Evolutionary conservation across 495 filamentous ascomycete genomes (phyloP), one percentile per base, ranked within the genome.

Genomic region (Sphaerosporella brunnea): DNA sequence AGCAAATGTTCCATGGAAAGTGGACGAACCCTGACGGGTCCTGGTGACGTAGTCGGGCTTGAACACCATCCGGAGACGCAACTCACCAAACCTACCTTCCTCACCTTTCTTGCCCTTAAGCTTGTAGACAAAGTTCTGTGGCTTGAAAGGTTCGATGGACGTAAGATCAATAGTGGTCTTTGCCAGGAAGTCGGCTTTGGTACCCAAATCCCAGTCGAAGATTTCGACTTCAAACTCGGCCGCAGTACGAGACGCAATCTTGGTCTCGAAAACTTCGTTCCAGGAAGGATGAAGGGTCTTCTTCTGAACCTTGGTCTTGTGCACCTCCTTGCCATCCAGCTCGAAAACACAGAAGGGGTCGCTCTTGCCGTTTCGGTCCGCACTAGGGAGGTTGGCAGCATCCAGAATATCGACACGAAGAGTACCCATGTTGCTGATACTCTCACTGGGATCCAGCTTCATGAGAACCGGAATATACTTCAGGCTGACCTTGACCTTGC

Each of bases 381-480:
- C 86, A 9, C 88, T 73, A 7, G 90, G 90, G 18, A 99, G 75
- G 51, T 95, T 78, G 21, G 76, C 70, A 18, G 81, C 90, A 60
- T 93, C 84, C 40, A 94, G 65, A n/a, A 96, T 69, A 51, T 95
- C 84, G 38, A 96, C 81, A 8, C 84, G 80, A 24, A 99, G 74
- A 43, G 73, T 83, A 47, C 90, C 90, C 78, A 90, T 87, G 65
- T 99, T 99, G 73, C 93, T 96, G 69, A 96, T 93, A 62, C 83
- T 92, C 65, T 99, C 90, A 53, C 72, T 81, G 1, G 88, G 84
- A 58, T 96, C 85, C 45, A 99, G 80, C 46, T 73, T 71, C 90
- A 99, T 99, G 64, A 79, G 73, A 40, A 93, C 74, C 0, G 90
- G 90, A 15, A 96, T 79, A 58, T 93, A 99, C 59, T 92, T 92